Conservation (phyloP, 2,329 filamentous ascomycete genomes). For the Calonectria hongkongensis region DNA sequence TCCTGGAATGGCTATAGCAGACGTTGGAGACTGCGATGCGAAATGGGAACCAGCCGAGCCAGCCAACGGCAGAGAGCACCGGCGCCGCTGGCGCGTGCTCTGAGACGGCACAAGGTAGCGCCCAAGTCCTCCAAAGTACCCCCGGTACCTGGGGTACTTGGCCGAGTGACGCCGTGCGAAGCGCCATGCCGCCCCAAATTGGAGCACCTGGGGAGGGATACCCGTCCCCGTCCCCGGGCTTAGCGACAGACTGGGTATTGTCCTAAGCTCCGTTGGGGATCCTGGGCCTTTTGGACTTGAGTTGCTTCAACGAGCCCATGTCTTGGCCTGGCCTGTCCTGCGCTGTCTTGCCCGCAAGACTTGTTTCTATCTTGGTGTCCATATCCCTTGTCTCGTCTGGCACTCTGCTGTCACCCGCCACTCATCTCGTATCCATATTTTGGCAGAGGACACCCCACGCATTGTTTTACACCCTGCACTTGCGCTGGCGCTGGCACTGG, state of each 20-base stretch:
- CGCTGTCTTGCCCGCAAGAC: conserved; percentile 4
- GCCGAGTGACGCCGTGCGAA: conserved; percentile 53
- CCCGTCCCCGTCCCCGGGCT: conserved; percentile 43
- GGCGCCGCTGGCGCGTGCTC: conserved; percentile 4
- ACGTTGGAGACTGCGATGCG: conserved; percentile 22
- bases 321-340: neutral
- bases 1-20: conserved; percentile 16
- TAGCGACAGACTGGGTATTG: conserved; percentile 45
- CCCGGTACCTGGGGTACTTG: conserved; percentile 45
- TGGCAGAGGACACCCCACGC: conserved; percentile 11
- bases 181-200: conserved; percentile 54
- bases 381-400: conserved; percentile 16
- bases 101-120: conserved; percentile 32
- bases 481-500: conserved; percentile 23
- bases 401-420: conserved; percentile 10
- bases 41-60: conserved; percentile 16
- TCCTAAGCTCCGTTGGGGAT: conserved; percentile 33
- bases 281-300: conserved; percentile 3
- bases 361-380: conserved; percentile 25
- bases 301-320: conserved; percentile 11
- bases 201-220: conserved; percentile 33
- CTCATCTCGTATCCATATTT: conserved; percentile 20
- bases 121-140: conserved; percentile 34
- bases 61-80: conserved; percentile 7
- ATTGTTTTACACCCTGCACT: conserved; percentile 16